Percentiles rank a stretch among this genome's conserved stretches.
These are phyloP conservation scores for Casaregolazyma lundiana DNA, from an alignment of 1,139 yeast species.

Conservation along the genomic window DNA sequence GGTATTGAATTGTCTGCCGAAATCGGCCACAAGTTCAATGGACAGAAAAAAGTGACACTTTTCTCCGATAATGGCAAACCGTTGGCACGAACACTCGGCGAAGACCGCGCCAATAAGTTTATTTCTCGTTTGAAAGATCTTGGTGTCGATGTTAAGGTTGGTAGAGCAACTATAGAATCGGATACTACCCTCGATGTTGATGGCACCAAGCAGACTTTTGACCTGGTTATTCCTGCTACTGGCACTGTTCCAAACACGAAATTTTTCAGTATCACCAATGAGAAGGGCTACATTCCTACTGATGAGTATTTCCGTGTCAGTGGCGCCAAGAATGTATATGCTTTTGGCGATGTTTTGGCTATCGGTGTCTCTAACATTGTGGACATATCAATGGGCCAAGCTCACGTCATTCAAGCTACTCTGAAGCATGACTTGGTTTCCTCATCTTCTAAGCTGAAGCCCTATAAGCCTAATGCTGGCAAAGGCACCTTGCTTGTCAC, in stretches of 20 bases:
- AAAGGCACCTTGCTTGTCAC: conserved; percentile 18
- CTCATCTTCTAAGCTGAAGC: conserved; percentile 8
- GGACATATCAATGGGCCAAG: conserved; percentile 19
- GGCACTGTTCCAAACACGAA: conserved; percentile 26
- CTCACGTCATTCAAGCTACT: conserved; percentile 15
- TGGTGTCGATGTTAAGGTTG: conserved; percentile 22
- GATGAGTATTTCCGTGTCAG: conserved; percentile 24
- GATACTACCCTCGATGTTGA: conserved; percentile 14
- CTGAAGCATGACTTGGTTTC: conserved; percentile 17
- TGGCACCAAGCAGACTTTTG: conserved; percentile 18
- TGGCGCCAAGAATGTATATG: conserved; percentile 23
- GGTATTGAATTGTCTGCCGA: conserved; percentile 91
- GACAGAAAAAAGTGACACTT: conserved; percentile 22
- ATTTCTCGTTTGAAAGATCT: conserved; percentile 17
- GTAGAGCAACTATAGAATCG: conserved; percentile 15
- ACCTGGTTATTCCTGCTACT: conserved; percentile 19
- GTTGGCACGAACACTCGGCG: conserved; percentile 13
- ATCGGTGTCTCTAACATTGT: conserved; percentile 16
- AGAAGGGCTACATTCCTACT: conserved; percentile 17
- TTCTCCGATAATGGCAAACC: conserved; percentile 24
- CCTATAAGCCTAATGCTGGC: conserved; percentile 10
- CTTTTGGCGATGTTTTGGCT: conserved; percentile 26
- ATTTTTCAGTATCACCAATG: conserved; percentile 20
- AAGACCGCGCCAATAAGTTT: conserved; percentile 17
- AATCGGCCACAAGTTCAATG: conserved; percentile 18